Conservation (phyloP, 495 filamentous ascomycete species). For the Achaetomiella virescens region DNA sequence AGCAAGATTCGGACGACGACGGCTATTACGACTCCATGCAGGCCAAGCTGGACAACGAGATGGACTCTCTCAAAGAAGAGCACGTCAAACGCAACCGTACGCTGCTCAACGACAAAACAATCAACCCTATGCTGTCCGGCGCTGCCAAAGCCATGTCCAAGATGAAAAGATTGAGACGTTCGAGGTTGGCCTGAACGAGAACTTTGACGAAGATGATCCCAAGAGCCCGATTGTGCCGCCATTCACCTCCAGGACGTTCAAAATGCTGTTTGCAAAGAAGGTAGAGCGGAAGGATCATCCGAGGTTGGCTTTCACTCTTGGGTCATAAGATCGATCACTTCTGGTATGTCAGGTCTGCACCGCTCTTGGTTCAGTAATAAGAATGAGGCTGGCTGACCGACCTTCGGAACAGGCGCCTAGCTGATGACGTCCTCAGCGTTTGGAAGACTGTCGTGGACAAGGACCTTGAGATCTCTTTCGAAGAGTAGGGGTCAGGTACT, state of each 20-base stretch:
- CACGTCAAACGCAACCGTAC: background rate
- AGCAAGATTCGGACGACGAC: background rate
- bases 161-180: background rate
- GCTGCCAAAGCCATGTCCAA: background rate
- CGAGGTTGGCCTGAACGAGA: background rate
- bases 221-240: background rate
- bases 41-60: background rate
- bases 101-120: background rate
- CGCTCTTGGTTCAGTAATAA: too few species aligned
- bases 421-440: background rate
- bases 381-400: too few species aligned
- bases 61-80: background rate
- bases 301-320: background rate
- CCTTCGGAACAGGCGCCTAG: background rate
- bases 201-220: background rate
- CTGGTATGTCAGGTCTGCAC: too few species aligned
- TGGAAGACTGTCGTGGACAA: background rate
- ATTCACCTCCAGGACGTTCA: background rate
- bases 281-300: background rate
- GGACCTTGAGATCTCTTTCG: background rate
- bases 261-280: background rate
- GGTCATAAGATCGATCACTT: background rate
- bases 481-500: background rate
- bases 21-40: background rate
- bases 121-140: background rate